phyloP scores from a whole-genome alignment of 2,329 filamentous ascomycete genomes.

The Diaporthe sp. region DNA sequence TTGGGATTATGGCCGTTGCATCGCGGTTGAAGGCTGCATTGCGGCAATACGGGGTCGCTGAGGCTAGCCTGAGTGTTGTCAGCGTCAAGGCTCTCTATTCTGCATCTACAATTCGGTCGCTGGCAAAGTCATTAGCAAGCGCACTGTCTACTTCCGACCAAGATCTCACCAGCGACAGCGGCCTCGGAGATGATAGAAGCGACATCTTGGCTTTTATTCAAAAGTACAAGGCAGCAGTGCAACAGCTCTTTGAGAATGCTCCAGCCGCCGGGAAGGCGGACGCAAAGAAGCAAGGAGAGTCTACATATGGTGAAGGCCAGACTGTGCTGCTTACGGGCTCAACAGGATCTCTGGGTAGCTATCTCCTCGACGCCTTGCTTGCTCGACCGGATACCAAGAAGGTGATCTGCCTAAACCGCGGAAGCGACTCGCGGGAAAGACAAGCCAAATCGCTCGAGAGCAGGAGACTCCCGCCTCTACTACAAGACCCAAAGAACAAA shows the following conservation, averaged over 20 bases:
- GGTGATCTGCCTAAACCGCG: constrained; percentile 64
- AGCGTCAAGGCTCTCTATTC: background rate
- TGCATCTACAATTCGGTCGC: constrained; percentile 6
- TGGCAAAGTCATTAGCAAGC: background rate
- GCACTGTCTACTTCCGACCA: background rate
- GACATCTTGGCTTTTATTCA: constrained; percentile 39
- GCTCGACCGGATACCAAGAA: constrained; percentile 52
- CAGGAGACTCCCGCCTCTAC: constrained; percentile 42
- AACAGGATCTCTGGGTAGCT: constrained; percentile 63
- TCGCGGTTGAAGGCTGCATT: constrained; percentile 6
- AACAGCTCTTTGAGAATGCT: background rate
- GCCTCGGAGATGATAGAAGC: background rate
- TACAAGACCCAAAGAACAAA: constrained; percentile 52
- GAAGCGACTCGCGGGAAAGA: constrained; percentile 48
- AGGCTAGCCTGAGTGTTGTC: background rate
- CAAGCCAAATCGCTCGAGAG: background rate
- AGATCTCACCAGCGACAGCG: background rate
- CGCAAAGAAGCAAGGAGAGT: background rate
- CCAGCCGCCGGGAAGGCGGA: background rate
- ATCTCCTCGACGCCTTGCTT: constrained; percentile 58
- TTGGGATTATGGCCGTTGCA: background rate
- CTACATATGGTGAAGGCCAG: background rate
- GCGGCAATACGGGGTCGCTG: background rate
- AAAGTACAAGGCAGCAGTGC: constrained; percentile 14
- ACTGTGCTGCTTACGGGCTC: constrained; percentile 58